These are phyloP conservation scores for Aspergillus sp. DNA, from an alignment of 2,329 filamentous ascomycete genomes.

Conservation along the genomic window DNA sequence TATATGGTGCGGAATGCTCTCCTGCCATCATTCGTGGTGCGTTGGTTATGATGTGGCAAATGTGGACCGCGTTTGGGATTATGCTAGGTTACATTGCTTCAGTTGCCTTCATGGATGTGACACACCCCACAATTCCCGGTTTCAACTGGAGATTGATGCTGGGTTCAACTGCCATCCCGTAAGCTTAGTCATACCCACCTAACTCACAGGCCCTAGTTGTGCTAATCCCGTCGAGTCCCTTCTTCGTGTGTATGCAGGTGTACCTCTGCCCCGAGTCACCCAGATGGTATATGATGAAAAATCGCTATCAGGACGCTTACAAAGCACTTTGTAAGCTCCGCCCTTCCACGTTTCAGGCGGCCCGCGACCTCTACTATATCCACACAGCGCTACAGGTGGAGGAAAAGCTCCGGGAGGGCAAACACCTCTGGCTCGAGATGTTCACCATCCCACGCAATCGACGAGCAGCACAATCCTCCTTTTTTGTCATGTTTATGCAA, in stretches of 20 bases:
- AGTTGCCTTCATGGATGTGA: slow-evolving; percentile 61
- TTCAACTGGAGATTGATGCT: slow-evolving; percentile 69
- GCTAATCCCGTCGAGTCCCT: not conserved
- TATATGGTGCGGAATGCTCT: slow-evolving; percentile 67
- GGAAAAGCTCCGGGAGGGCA: not conserved
- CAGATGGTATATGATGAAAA: slow-evolving; percentile 50
- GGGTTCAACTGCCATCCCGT: slow-evolving; percentile 63
- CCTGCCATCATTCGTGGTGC: slow-evolving; percentile 70
- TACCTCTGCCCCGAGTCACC: slow-evolving; percentile 62
- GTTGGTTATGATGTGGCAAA: slow-evolving; percentile 80
- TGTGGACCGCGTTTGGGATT: slow-evolving; percentile 53
- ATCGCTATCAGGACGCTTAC: slow-evolving; percentile 43
- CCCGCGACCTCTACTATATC: slow-evolving; percentile 22
- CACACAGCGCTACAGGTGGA: not conserved
- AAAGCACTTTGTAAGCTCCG: slow-evolving; percentile 45
- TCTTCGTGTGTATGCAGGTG: slow-evolving; percentile 54
- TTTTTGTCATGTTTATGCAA: not conserved
- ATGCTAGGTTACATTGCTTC: slow-evolving; percentile 61
- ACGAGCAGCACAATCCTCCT: not conserved
- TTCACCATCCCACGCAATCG: not conserved
- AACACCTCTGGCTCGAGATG: not conserved
- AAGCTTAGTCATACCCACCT: not conserved
- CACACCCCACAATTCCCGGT: slow-evolving; percentile 55
- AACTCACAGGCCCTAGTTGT: not conserved
- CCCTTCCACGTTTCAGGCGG: slow-evolving; percentile 44